Conservation (phyloP, 805 yeast species). For the Wickerhamiella musiphila region DNA sequence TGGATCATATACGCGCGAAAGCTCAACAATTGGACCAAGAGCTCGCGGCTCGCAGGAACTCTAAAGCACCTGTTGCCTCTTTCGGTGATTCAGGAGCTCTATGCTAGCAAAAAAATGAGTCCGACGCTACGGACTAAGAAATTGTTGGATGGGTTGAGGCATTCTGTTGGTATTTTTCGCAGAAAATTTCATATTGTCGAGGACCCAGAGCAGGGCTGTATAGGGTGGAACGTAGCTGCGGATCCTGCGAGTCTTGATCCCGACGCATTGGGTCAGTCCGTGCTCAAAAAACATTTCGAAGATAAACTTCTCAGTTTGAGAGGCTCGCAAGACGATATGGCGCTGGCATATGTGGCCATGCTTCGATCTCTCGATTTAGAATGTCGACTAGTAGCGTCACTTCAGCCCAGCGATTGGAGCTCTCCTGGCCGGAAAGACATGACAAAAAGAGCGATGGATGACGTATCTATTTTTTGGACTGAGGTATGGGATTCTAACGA, state of each 20-base stretch:
- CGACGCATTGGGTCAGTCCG: too few species aligned
- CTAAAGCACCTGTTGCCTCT: constrained; percentile 34
- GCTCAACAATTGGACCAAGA: constrained; percentile 62
- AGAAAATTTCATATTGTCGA: constrained; percentile 34
- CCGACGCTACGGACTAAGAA: constrained; percentile 40
- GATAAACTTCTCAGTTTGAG: constrained; percentile 27
- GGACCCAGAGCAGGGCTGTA: constrained; percentile 25
- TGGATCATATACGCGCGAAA: constrained; percentile 50
- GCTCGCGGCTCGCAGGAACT: constrained; percentile 24
- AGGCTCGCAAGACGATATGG: constrained; percentile 66
- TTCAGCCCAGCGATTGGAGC: constrained; percentile 71
- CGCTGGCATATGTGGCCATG: constrained; percentile 74
- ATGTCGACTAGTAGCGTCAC: constrained; percentile 60
- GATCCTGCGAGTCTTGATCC: constrained; percentile 17
- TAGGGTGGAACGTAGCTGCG: constrained; percentile 26
- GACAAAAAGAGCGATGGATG: constrained; percentile 18
- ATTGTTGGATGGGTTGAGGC: constrained; percentile 61
- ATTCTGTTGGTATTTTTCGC: constrained; percentile 46
- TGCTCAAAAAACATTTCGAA: too few species aligned
- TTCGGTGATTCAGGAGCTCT: constrained; percentile 29
- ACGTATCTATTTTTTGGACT: constrained; percentile 67
- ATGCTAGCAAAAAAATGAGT: constrained; percentile 29
- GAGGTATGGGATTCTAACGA: constrained; percentile 77
- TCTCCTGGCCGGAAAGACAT: constrained; percentile 1
- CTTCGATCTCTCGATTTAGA: constrained; percentile 53